These are phyloP conservation scores for Helicostylum pulchrum DNA, from an alignment of 192 early-diverging fungal genomes.

Conservation along the genomic window DNA sequence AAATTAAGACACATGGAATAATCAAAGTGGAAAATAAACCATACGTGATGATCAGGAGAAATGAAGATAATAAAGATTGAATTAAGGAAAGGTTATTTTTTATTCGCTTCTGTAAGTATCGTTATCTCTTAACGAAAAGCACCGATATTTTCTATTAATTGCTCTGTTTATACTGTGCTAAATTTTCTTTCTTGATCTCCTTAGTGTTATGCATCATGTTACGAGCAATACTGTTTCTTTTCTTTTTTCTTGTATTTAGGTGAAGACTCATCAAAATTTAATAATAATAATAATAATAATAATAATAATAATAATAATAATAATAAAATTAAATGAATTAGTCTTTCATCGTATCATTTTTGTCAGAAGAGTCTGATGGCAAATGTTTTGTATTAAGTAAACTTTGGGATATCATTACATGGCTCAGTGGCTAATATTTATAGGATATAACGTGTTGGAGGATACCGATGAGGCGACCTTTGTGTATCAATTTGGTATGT, in stretches of 20 bases:
- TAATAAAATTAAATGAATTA: constrained; percentile 16
- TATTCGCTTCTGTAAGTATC: constrained; percentile 11
- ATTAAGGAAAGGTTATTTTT: constrained; percentile 14
- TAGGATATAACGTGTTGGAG: constrained; percentile 13
- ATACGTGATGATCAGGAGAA: constrained; percentile 10
- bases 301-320: constrained; percentile 17
- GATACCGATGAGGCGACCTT: not conserved
- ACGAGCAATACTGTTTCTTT: constrained; percentile 10
- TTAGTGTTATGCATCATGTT: constrained; percentile 3
- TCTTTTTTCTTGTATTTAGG: constrained; percentile 6
- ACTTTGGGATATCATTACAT: constrained; percentile 13
- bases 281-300: constrained; percentile 11
- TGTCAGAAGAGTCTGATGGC: constrained; percentile 12
- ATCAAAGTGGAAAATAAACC: constrained; percentile 11
- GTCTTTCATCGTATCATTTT: constrained; percentile 7
- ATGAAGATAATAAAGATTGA: not conserved
- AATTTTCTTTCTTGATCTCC: constrained; percentile 13
- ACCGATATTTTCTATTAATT: constrained; percentile 11
- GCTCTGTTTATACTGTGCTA: constrained; percentile 5
- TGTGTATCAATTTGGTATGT: constrained; percentile 12
- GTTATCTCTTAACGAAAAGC: constrained; percentile 1
- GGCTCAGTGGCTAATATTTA: constrained; percentile 8
- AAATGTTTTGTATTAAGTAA: constrained; percentile 5
- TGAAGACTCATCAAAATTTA: constrained; percentile 13
- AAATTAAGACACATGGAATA: not conserved